These are phyloP conservation scores for Tolypocladium cylindrosporum DNA, from an alignment of 2,329 filamentous ascomycete genomes.

Conservation along the genomic window DNA sequence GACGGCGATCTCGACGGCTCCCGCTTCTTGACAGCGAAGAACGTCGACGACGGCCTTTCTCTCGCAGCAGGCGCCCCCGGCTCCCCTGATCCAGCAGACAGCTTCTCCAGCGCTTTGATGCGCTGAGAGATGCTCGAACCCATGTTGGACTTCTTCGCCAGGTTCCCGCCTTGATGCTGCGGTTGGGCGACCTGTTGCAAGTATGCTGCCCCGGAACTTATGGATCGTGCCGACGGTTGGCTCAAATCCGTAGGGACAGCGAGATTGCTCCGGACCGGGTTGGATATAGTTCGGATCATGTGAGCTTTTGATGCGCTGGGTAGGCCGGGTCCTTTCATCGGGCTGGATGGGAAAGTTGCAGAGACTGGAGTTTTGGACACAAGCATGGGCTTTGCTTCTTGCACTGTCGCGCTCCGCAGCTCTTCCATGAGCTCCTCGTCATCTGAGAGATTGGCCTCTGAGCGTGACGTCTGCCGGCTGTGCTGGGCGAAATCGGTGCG, in stretches of 20 bases:
- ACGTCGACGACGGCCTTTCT: slow-evolving; percentile 40
- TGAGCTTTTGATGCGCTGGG: slow-evolving; percentile 12
- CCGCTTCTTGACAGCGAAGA: slow-evolving; percentile 48
- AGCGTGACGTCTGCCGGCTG: slow-evolving; percentile 12
- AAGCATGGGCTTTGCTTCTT: slow-evolving; percentile 72
- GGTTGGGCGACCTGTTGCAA: slow-evolving; percentile 45
- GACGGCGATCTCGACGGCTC: slow-evolving; percentile 36
- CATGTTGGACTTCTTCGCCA: slow-evolving; percentile 62
- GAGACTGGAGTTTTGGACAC: slow-evolving; percentile 78
- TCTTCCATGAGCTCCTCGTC: slow-evolving; percentile 82
- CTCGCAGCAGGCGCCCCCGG: slow-evolving; percentile 10
- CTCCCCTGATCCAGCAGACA: slow-evolving; percentile 36
- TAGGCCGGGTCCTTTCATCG: slow-evolving; percentile 5
- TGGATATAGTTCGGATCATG: slow-evolving; percentile 37
- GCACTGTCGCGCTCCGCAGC: slow-evolving; percentile 67
- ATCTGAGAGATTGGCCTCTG: slow-evolving; percentile 45
- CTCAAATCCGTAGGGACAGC: slow-evolving; percentile 35
- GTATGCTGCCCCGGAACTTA: slow-evolving; percentile 47
- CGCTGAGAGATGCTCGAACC: slow-evolving; percentile 88
- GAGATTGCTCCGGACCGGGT: slow-evolving; percentile 32
- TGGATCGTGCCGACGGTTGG: slow-evolving; percentile 38
- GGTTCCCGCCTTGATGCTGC: slow-evolving; percentile 34
- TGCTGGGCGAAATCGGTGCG: slow-evolving; percentile 32
- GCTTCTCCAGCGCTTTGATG: slow-evolving; percentile 85
- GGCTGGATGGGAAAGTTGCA: slow-evolving; percentile 40